Evolutionary conservation across 2,329 filamentous ascomycete genomes (phyloP).

Genomic region (Salinomyces thailandicus): DNA sequence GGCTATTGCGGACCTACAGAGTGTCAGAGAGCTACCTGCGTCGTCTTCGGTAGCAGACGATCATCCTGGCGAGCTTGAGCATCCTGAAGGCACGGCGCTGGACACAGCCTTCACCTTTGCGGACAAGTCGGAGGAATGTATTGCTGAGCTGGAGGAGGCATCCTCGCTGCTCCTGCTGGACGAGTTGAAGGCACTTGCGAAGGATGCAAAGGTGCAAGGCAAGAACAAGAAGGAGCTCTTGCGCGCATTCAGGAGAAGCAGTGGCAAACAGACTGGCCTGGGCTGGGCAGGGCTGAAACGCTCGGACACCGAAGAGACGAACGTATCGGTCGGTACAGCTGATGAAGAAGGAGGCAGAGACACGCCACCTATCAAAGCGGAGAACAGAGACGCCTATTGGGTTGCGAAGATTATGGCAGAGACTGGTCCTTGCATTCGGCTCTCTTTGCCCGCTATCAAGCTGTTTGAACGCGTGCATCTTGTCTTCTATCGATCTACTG

Average conservation of each 20-base stretch:
- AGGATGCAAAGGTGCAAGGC: conserved; percentile 75
- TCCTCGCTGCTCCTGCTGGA: conserved; percentile 73
- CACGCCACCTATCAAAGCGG: conserved; percentile 31
- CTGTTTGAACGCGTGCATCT: conserved; percentile 91
- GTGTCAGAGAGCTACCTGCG: conserved; percentile 44
- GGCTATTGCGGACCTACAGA: conserved; percentile 57
- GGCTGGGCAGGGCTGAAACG: conserved; percentile 56
- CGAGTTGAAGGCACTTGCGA: conserved; percentile 74
- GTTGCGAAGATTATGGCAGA: conserved; percentile 64
- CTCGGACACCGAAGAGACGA: conserved; percentile 50
- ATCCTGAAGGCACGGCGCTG: conserved; percentile 40
- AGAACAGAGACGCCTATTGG: conserved; percentile 64
- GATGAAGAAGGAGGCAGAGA: conserved; percentile 26
- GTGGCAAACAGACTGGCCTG: conserved; percentile 63
- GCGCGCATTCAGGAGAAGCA: conserved; percentile 61
- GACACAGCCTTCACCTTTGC: conserved; percentile 62
- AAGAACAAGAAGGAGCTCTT: conserved; percentile 79
- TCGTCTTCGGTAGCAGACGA: conserved; percentile 26
- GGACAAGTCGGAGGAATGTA: conserved; percentile 61
- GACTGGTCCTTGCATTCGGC: conserved; percentile 72
- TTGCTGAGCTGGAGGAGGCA: conserved; percentile 72
- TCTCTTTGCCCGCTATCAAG: conserved; percentile 61
- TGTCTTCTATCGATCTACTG: conserved; percentile 89
- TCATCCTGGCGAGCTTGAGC: conserved; percentile 41
- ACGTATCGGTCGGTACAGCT: conserved; percentile 34